Evolutionary conservation across 805 yeast species (phyloP).

Genomic region (Yarrowia bubula): DNA sequence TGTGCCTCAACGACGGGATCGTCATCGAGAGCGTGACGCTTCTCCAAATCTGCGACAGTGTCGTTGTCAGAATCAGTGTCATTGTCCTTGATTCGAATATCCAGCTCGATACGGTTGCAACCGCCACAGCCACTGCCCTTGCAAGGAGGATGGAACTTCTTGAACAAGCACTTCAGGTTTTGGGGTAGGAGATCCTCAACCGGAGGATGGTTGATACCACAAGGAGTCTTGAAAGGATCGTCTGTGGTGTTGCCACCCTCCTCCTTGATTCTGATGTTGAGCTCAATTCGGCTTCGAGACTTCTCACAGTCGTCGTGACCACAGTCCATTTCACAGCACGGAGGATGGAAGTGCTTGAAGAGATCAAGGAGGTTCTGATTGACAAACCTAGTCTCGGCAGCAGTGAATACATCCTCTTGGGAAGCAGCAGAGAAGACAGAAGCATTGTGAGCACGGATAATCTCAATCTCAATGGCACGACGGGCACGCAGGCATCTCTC

Average conservation of each 20-base stretch:
- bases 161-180: neutral
- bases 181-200: slow-evolving; percentile 1
- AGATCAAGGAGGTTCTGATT: slow-evolving; percentile 24
- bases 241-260: neutral
- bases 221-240: neutral
- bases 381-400: neutral
- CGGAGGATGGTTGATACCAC: slow-evolving; percentile 11
- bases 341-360: slow-evolving; percentile 21
- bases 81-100: slow-evolving; percentile 1
- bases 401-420: neutral
- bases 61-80: neutral
- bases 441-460: slow-evolving; percentile 15
- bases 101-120: neutral
- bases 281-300: slow-evolving; percentile 3
- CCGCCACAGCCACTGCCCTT: slow-evolving; percentile 3
- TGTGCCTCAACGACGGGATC: neutral
- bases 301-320: slow-evolving; percentile 4
- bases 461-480: slow-evolving; percentile 17
- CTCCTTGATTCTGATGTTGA: slow-evolving; percentile 13
- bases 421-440: slow-evolving; percentile 1
- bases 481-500: slow-evolving; percentile 17
- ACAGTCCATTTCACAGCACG: slow-evolving; percentile 7
- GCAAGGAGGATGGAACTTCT: slow-evolving; percentile 15
- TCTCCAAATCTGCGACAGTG: neutral
- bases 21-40: neutral